Evolutionary conservation across 441 rosid genomes (phyloP), one percentile per base, ranked within the genome.

Genomic region (Pelargonium australe): DNA sequence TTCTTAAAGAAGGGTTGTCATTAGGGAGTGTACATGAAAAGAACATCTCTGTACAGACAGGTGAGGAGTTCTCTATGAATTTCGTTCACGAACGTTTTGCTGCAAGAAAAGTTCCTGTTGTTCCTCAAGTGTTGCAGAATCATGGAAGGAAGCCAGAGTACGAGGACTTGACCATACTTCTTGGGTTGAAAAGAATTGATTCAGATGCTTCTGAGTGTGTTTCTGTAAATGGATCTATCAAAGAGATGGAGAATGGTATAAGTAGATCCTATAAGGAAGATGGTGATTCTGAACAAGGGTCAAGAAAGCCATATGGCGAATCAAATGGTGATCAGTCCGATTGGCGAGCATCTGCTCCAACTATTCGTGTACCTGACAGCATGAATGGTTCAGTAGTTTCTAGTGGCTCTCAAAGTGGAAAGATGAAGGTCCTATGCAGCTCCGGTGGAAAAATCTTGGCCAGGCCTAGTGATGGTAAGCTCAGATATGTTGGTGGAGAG

Each of bases 61-160:
- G 95, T 1, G 95, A 87, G 75, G 87, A 85, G 79, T 88, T 88
- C 65, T 79, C 94, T 7, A 61, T 82, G 83, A 83, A 88, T 74
- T 89, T 89, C 79, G 83, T 83, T 19, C 85, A 76, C 72, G 95
- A 86, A 49, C 76, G 77, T 68, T 70, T 66, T 62, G 68, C 73
- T 9, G 13, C 78, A 17, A 77, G 82, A 67, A 75, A 80, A 57
- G 66, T 72, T 70, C 75, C 79, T 45, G 64, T 68, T 37, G 20
- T 73, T 49, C 70, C 78, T n/a, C 31, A 47, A 13, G 53, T 68
- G 19, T 69, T 72, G 73, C 78, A 75, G 66, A 76, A 53, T 71
- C 63, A 61, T 58, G 81, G 64, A 20, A 68, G 67, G 41, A 83
- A 71, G 69, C 67, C 64, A 23, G 83, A 79, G 20, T 86, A 83